phyloP scores from a whole-genome alignment of 495 filamentous ascomycete genomes.

The Aspergillus leporis region DNA sequence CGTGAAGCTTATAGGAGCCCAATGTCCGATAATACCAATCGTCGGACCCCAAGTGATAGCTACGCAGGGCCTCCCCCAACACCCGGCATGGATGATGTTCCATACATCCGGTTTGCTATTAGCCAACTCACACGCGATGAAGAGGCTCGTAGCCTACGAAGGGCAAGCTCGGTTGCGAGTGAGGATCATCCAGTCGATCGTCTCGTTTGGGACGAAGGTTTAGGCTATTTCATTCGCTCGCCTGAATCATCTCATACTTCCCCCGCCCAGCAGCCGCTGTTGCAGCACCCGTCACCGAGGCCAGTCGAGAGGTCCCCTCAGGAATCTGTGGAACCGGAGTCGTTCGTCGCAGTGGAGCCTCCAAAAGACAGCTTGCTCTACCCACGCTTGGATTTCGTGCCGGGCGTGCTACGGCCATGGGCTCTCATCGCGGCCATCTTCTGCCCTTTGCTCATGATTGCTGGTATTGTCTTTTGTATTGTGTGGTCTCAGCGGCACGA shows the following conservation, averaged over 20 bases:
- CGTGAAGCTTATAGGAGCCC: conserved; percentile 30
- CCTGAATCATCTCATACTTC: conserved; percentile 23
- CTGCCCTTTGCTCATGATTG: conserved; percentile 69
- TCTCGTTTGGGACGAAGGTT: conserved; percentile 50
- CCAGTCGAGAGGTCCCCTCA: conserved; percentile 22
- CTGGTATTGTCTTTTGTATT: conserved; percentile 69
- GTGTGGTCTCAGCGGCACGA: conserved; percentile 63
- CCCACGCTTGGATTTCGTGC: conserved; percentile 63
- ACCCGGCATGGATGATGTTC: conserved; percentile 65
- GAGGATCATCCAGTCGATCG: conserved; percentile 51
- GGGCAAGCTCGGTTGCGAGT: conserved; percentile 38
- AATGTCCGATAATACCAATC: conserved; percentile 30
- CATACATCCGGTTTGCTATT: conserved; percentile 72
- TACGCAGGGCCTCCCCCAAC: conserved; percentile 51
- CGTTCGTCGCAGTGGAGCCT: conserved; percentile 55
- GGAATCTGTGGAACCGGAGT: conserved; percentile 44
- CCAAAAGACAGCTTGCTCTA: conserved; percentile 45
- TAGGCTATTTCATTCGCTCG: conserved; percentile 47
- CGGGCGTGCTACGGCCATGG: conserved; percentile 62
- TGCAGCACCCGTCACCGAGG: conserved; percentile 8
- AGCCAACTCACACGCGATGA: conserved; percentile 71
- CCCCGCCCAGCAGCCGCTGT: conserved; percentile 12
- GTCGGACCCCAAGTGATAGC: conserved; percentile 32
- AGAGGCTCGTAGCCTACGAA: conserved; percentile 39
- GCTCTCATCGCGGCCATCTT: conserved; percentile 58